Percentiles rank a stretch among this genome's conserved stretches.
These are phyloP conservation scores for Rhynchosporium graminicola DNA, from an alignment of 2,329 filamentous ascomycete genomes.

Conservation along the genomic window DNA sequence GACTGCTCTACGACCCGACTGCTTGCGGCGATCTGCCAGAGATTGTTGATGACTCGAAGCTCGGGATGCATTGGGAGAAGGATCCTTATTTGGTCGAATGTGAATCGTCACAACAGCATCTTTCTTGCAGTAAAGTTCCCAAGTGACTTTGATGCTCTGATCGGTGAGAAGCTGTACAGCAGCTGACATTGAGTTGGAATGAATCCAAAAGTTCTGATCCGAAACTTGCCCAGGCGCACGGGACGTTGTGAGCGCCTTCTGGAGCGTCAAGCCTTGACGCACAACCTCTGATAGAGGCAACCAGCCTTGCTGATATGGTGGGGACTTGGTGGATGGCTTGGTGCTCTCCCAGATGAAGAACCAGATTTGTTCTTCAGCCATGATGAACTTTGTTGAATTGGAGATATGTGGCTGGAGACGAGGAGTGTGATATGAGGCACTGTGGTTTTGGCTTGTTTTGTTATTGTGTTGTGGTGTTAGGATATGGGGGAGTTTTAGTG, in stretches of 20 bases:
- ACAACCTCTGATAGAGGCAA: background rate
- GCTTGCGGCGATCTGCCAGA: background rate
- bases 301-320: background rate
- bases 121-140: background rate
- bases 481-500: too few relatives aligned
- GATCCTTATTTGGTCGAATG: background rate
- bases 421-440: too few relatives aligned
- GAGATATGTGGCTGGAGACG: too few relatives aligned
- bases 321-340: background rate
- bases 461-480: too few relatives aligned
- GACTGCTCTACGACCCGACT: background rate
- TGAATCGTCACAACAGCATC: background rate
- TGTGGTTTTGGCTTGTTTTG: too few relatives aligned
- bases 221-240: background rate
- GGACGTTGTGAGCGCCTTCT: background rate
- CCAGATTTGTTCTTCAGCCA: background rate
- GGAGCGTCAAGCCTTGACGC: background rate
- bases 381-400: background rate
- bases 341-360: constrained; percentile 1
- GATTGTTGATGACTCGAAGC: background rate
- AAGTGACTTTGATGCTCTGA: background rate
- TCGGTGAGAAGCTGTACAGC: background rate
- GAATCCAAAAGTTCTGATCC: background rate
- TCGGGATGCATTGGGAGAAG: background rate
- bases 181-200: background rate